A percentile compares a stretch with the other conserved stretches of the same genome.
phyloP scores from a whole-genome alignment of 2,329 filamentous ascomycete species.

The Diaporthe sp. region DNA sequence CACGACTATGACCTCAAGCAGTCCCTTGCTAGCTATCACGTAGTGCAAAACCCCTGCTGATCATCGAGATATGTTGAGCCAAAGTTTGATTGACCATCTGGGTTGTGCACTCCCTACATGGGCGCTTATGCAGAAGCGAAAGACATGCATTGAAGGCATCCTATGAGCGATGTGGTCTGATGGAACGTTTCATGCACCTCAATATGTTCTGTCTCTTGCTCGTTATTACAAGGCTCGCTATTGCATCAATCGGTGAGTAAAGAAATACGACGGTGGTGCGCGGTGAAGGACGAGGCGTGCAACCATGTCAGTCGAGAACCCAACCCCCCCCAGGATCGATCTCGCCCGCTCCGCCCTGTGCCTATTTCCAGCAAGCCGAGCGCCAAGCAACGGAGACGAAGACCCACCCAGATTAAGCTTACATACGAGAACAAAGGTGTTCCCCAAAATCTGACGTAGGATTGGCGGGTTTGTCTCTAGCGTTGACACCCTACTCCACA shows the following conservation, averaged over 20 bases:
- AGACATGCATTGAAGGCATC: slow-evolving; percentile 26
- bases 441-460: slow-evolving; percentile 27
- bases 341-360: slow-evolving; percentile 18
- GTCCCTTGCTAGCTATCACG: slow-evolving; percentile 1
- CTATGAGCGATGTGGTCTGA: background rate
- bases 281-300: slow-evolving; percentile 17
- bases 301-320: slow-evolving; percentile 23
- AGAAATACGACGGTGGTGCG: slow-evolving; percentile 9
- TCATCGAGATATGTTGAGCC: slow-evolving; percentile 8
- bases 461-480: slow-evolving; percentile 36
- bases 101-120: slow-evolving; percentile 21
- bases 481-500: slow-evolving; percentile 37
- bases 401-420: slow-evolving; percentile 37
- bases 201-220: background rate
- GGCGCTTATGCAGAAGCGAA: slow-evolving; percentile 28
- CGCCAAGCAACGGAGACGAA: slow-evolving; percentile 24
- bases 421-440: slow-evolving; percentile 34
- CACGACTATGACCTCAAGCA: background rate
- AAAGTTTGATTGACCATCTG: slow-evolving; percentile 13
- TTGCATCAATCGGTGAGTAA: slow-evolving; percentile 17
- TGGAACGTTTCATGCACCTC: slow-evolving; percentile 37
- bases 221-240: background rate
- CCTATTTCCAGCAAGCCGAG: slow-evolving; percentile 31
- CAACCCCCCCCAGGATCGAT: slow-evolving; percentile 27
- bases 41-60: slow-evolving; percentile 14